Conservation (phyloP, 306 rosid genomes). For the Rosa lucieae region DNA sequence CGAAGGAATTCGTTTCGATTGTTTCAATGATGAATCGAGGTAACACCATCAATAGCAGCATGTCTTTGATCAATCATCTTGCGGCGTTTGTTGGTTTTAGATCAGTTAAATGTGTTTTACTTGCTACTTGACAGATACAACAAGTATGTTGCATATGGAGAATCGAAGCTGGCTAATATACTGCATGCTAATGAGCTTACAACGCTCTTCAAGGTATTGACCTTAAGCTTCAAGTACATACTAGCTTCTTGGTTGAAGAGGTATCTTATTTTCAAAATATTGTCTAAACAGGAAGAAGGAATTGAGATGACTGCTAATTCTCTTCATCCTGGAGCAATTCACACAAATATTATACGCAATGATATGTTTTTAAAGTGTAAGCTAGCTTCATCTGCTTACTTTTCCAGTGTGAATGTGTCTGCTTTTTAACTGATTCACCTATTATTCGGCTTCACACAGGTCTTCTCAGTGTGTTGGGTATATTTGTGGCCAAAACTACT, state of each 20-base stretch:
- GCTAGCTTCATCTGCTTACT: too few relatives aligned
- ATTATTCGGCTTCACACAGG: conserved; percentile 33
- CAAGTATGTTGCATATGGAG: conserved; percentile 66
- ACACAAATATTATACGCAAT: conserved; percentile 12
- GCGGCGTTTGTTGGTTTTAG: conserved; percentile 7
- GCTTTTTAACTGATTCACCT: too few relatives aligned
- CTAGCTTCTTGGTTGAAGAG: too few relatives aligned
- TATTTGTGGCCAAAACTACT: conserved; percentile 52
- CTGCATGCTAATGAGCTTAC: conserved; percentile 78
- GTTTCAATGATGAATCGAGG: conserved; percentile 61
- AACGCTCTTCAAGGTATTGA: conserved; percentile 67
- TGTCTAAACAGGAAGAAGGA: conserved; percentile 16
- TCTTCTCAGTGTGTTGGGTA: conserved; percentile 42
- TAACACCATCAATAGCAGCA: conserved; percentile 10
- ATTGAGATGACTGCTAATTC: conserved; percentile 28
- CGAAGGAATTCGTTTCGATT: conserved; percentile 64
- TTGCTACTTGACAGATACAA: conserved; percentile 39
- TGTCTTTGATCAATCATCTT: not conserved
- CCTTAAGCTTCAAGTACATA: too few relatives aligned
- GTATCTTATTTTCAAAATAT: not conserved
- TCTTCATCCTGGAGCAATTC: conserved; percentile 27
- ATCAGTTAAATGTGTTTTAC: not conserved
- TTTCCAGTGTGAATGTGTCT: too few relatives aligned
- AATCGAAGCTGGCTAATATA: conserved; percentile 25
- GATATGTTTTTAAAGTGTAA: too few relatives aligned